Percentiles rank a stretch among this genome's conserved stretches.
Evolutionary conservation across 768 basidiomycete genomes (phyloP).

Genomic region (Saitozyma sp.): DNA sequence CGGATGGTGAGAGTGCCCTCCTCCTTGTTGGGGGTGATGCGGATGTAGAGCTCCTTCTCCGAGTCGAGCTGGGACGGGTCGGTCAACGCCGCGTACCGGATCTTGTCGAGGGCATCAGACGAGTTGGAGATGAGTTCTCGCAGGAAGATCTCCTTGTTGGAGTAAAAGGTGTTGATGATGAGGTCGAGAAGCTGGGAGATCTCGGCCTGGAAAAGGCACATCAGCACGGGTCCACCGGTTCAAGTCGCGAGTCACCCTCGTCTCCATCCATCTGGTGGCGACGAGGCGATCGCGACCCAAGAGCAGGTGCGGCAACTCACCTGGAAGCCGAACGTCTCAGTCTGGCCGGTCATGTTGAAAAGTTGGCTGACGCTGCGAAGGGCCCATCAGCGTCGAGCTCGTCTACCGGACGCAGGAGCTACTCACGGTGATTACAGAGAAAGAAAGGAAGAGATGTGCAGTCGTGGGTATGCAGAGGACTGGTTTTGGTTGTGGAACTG

Average conservation of each 20-base stretch:
- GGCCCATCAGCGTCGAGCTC: too few species aligned
- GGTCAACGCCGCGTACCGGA: constrained; percentile 93
- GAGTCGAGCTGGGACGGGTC: constrained; percentile 85
- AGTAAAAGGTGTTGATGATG: constrained; percentile 99
- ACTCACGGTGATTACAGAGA: too few species aligned
- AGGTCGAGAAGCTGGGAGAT: constrained; percentile 97
- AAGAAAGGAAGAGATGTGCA: too few species aligned
- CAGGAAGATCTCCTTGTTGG: constrained; percentile 99
- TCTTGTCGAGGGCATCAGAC: constrained; percentile 99
- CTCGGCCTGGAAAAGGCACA: constrained; percentile 71
- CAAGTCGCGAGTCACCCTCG: not conserved
- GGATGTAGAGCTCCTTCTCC: constrained; percentile 90
- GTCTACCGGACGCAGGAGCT: too few species aligned
- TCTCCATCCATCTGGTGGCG: not conserved
- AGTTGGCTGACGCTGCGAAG: too few species aligned
- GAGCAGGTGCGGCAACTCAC: not conserved
- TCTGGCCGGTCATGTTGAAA: constrained; percentile 32
- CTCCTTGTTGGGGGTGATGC: constrained; percentile 93
- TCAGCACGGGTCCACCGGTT: not conserved
- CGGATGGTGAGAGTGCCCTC: constrained; percentile 86
- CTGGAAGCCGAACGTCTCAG: constrained; percentile 51
- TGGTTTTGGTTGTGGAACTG: too few species aligned
- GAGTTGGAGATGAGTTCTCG: constrained; percentile 92
- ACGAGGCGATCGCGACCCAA: not conserved
- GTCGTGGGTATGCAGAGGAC: too few species aligned